Percentiles rank a stretch among this genome's conserved stretches.
phyloP scores from a whole-genome alignment of 257 asterid species.

The Prunella vulgaris region DNA sequence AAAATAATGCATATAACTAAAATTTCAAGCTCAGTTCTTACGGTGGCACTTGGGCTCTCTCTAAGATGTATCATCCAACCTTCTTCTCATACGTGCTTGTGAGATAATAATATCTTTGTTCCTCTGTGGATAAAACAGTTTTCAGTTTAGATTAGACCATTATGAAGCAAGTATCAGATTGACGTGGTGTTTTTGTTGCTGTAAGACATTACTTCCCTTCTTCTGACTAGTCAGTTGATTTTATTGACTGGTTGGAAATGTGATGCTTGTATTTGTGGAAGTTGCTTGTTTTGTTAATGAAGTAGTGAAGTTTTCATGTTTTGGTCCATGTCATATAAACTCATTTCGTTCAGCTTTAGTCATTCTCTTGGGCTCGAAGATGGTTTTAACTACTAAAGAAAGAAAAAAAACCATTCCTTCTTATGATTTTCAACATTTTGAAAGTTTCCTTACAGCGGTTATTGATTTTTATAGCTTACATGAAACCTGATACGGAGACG shows the following conservation, averaged over 20 bases:
- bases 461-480: slow-evolving; percentile 51
- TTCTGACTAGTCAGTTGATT: slow-evolving; percentile 13
- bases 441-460: slow-evolving; percentile 25
- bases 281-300: not conserved
- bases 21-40: not conserved
- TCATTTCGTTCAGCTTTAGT: not conserved
- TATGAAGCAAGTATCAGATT: not conserved
- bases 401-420: not conserved
- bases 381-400: slow-evolving; percentile 3
- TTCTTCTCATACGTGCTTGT: slow-evolving; percentile 1
- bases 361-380: not conserved
- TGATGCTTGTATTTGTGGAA: slow-evolving; percentile 9
- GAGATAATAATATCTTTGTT: slow-evolving; percentile 2
- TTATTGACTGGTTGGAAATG: not conserved
- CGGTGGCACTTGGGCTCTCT: slow-evolving; percentile 12
- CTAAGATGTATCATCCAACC: not conserved
- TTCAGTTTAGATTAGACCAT: not conserved
- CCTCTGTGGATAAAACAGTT: not conserved
- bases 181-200: not conserved
- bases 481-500: slow-evolving; percentile 98
- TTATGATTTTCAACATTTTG: slow-evolving; percentile 1
- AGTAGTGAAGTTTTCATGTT: slow-evolving; percentile 12
- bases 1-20: slow-evolving; percentile 7
- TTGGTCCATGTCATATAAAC: not conserved
- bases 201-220: not conserved